A percentile compares a stretch with the other conserved stretches of the same genome.
Evolutionary conservation across 202 grass and related monocot species (phyloP).

Genomic region (Eragrostis tef): DNA sequence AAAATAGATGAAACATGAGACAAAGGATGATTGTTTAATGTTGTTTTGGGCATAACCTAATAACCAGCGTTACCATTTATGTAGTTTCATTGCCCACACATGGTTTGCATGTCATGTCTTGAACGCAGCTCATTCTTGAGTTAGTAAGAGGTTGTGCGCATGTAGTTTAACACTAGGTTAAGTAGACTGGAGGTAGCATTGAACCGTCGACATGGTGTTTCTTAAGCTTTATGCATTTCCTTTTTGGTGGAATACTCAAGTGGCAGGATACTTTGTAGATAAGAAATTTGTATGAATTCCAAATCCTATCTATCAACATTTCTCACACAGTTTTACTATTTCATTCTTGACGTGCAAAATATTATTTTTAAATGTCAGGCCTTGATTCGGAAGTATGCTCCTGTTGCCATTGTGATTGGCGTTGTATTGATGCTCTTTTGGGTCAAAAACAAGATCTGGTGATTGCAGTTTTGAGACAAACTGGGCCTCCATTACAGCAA

Average conservation of each 20-base stretch:
- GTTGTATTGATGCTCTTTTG: slow-evolving; percentile 86
- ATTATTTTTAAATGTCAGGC: slow-evolving; percentile 55
- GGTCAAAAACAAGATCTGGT: slow-evolving; percentile 93
- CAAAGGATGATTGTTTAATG: neutral
- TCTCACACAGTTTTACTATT: neutral
- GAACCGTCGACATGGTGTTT: neutral
- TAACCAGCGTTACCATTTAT: neutral
- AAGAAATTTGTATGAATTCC: neutral
- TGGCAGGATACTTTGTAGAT: neutral
- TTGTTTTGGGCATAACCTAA: neutral
- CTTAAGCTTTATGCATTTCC: neutral
- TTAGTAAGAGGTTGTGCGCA: neutral
- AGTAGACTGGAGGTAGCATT: neutral
- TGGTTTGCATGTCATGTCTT: neutral
- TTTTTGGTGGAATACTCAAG: neutral
- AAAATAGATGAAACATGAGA: neutral
- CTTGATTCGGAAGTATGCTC: slow-evolving; percentile 85
- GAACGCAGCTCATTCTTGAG: neutral
- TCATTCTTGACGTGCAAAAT: neutral
- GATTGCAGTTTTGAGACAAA: slow-evolving; percentile 43
- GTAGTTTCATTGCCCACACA: neutral
- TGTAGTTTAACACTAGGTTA: neutral
- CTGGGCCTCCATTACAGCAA: slow-evolving; percentile 23
- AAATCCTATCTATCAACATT: neutral
- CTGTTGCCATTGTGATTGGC: slow-evolving; percentile 84